Evolutionary conservation across 176 grass and related monocot species (phyloP), one percentile per base, ranked within the genome.

Genomic region (barley (Hordeum vulgare)): DNA sequence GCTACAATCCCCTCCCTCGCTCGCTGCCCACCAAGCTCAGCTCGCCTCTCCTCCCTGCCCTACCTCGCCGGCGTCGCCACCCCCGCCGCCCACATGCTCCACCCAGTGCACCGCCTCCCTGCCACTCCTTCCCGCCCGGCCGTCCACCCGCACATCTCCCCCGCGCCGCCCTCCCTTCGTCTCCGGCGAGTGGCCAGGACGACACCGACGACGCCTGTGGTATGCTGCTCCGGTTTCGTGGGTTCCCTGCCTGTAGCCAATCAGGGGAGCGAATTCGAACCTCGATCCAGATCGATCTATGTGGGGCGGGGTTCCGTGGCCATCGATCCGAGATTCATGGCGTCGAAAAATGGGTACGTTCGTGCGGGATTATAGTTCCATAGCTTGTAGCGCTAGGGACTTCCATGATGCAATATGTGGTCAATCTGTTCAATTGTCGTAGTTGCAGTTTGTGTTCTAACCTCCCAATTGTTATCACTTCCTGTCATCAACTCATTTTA

Each of bases 281-380:
- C 42, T 74, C 71, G 71, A 74, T 74, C 71, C 18, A 74, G 71
- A 53, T 74, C 71, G 71, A 53, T 74, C 42, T 49, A 53, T 31
- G 42, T 4, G 15, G 71, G 8, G 3, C 71, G 42, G 24, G 71
- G 26, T 11, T 51, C 71, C 2, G 71, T 31, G 15, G 71, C 71
- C 71, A 51, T 51, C 42, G 80, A 80, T 37, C 70, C 72, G 33
- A 74, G 66, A 63, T 74, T 91, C 47, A 21, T 80, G 33, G 59
- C 83, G 49, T 80, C 79, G 1, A 88, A 88, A 88, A 87, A 61
- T 88, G 71, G 79, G 89, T 91, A 94, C 29, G 75, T 80, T 7
- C 24, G 23, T 71, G 20, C 36, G 26, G 21, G 21, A 0, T 45
- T 49, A 4, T 80, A 36, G 3, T 82, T 77, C 11, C 13, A 10